Conservation (phyloP, 768 basidiomycete genomes). For the Psilocybe tampanensis region DNA sequence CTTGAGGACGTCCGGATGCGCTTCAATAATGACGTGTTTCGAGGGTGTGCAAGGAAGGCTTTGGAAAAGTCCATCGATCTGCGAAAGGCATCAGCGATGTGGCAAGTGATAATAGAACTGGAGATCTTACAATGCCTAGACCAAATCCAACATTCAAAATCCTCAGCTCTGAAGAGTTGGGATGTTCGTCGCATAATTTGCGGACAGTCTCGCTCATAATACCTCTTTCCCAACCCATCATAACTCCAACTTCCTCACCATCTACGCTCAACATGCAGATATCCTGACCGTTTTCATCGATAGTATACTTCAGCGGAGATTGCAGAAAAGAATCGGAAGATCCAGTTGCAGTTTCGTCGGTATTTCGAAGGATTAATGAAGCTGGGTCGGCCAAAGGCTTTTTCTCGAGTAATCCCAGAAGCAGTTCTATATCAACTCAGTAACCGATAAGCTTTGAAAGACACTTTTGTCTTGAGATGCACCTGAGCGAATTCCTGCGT, state of each 20-base stretch:
- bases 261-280: conserved; percentile 71
- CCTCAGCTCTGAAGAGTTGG: conserved; percentile 51
- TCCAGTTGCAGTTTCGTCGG: conserved; percentile 58
- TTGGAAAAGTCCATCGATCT: conserved; percentile 90
- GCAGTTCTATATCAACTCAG: conserved; percentile 55
- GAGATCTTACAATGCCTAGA: conserved; percentile 83
- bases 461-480: conserved; percentile 26
- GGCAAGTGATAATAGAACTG: conserved; percentile 3
- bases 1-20: conserved; percentile 88
- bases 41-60: conserved; percentile 55
- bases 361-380: conserved; percentile 44
- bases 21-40: conserved; percentile 89
- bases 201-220: conserved; percentile 88
- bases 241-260: conserved; percentile 89
- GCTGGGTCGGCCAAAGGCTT: conserved; percentile 35
- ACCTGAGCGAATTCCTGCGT: conserved; percentile 93
- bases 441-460: conserved; percentile 4
- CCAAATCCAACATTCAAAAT: conserved; percentile 95
- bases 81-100: conserved; percentile 1
- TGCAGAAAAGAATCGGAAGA: conserved; percentile 73
- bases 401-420: conserved; percentile 64
- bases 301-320: conserved; percentile 67
- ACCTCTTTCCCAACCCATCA: conserved; percentile 97
- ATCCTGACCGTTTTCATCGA: conserved; percentile 77
- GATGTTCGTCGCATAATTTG: conserved; percentile 57